Base-by-base conservation (phyloP, 1,139 yeast genomes). In the Dujonia santamariae region DNA sequence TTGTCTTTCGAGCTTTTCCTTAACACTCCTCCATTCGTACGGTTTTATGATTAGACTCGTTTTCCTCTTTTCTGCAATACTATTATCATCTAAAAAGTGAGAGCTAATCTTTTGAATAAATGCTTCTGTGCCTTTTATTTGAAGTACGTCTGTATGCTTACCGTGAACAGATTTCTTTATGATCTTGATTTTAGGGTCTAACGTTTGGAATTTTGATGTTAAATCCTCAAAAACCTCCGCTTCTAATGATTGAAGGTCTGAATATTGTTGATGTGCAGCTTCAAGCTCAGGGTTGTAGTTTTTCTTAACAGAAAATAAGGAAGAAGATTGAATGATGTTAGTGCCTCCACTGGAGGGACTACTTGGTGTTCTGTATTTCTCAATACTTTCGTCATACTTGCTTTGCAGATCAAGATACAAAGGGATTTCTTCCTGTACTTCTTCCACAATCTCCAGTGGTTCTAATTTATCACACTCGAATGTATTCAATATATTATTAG, bases 231-330 rank as follows among this genome's bases (percentile, higher is more conserved):
- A 37, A 4, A 64, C 36, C 0, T 26, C 28, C 0, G 37, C 24
- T 37, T 67, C 73, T 8, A 56, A 34, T 0, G 37, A 31, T 18
- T 57, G 44, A 4, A 72, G 44, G 0, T 21, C 26, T 3, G 57
- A 59, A 15, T 76, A 56, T 5, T 59, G 53, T 0, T 47, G 33
- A 47, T 75, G 80, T 1, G 60, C 50, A 1, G 35, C 33, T 2
- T 35, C 19, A 7, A 75, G 47, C 8, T 40, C 48, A 3, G 45
- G 36, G 20, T 58, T 59, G 35, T 61, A 59, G 30, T 60, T 60
- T 27, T 51, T 48, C 28, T 52, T 52, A 2, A 68, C 56, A 2
- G 56, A 41, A 41, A 65, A 67, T 12, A 34, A n/a, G 11, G 16
- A 14, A 11, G 29, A 7, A 16, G 29, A 27, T 12, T 8, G 7